phyloP scores from a whole-genome alignment of 2,329 filamentous ascomycete species.

The Talaromyces marneffei region DNA sequence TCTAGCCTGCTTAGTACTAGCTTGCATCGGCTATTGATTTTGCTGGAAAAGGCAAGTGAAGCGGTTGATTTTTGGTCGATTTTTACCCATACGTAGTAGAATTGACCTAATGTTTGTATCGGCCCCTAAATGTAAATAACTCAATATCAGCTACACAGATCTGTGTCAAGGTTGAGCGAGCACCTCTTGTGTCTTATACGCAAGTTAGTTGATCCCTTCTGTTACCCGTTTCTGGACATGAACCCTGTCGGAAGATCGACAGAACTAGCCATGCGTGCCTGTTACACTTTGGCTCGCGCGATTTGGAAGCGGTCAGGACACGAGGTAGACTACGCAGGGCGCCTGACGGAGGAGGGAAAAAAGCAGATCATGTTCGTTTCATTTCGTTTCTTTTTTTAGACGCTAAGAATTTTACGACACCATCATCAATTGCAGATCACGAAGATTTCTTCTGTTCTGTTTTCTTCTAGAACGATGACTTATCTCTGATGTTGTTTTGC shows the following conservation, averaged over 20 bases:
- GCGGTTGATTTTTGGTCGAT: not conserved
- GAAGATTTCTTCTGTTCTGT: not conserved
- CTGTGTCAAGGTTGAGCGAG: not conserved
- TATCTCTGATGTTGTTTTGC: too few relatives aligned
- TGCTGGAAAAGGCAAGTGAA: not conserved
- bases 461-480: not conserved
- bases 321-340: not conserved
- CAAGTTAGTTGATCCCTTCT: not conserved
- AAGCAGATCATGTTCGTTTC: not conserved
- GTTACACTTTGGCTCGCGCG: not conserved
- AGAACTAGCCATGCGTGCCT: not conserved
- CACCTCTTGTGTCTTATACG: not conserved
- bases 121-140: too few relatives aligned
- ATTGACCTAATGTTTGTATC: not conserved
- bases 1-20: not conserved
- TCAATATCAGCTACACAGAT: too few relatives aligned
- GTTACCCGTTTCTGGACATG: not conserved
- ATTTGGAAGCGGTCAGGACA: not conserved
- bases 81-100: not conserved
- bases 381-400: not conserved
- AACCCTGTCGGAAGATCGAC: not conserved
- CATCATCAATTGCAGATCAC: not conserved
- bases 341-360: not conserved
- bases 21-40: not conserved
- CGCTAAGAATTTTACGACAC: not conserved